Base-by-base conservation (phyloP, 164 flowering plant genomes). In the Magnolia sinica region DNA sequence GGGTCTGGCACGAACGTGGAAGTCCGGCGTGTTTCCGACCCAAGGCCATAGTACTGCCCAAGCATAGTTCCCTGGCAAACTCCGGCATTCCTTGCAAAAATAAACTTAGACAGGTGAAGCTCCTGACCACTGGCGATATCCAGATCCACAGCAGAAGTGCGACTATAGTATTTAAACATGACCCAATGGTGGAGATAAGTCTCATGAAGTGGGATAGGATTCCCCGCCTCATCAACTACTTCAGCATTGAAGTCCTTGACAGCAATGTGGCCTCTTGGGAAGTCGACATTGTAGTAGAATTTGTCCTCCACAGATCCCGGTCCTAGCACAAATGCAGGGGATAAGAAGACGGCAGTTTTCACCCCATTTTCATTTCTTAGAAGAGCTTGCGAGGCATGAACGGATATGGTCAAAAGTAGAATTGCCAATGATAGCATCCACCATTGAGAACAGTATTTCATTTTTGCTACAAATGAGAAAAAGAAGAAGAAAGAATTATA, bases 131-230 rank as follows among this genome's bases (percentile, higher is more conserved):
- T 11, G 27, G 16, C 7, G 11, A 11, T 7, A 4, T 16, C 16
- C 24, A 7, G 29, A 20, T 24, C 68, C 13, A 22, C 16, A 23
- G 27, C 68, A 65, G 68, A 65, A 29, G 68, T 22, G 19, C 11
- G 29, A 23, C 63, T 82, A 75, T 84, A 85, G 83, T 92, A 96
- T 76, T 89, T 86, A 3, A 3, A 58, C 9, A 92, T 79, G 20
- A 89, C 73, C 98, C 98, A 94, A 72, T 96, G 99, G 78, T 96
- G 99, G 63, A 93, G 93, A 85, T 96, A 96, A 72, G 95, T 91
- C 75, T 96, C 96, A 7, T 90, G 91, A 74, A 96, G 96, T 13
- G 99, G 94, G 72, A 96, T 81, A 9, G 97, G 81, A 37, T 82
- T 87, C 68, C 98, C 98, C 19, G 77, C 74, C 77, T 91, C 96